These are phyloP conservation scores for Saccharomyces hybrid DNA, from an alignment of 1,139 yeast genomes.

Conservation along the genomic window DNA sequence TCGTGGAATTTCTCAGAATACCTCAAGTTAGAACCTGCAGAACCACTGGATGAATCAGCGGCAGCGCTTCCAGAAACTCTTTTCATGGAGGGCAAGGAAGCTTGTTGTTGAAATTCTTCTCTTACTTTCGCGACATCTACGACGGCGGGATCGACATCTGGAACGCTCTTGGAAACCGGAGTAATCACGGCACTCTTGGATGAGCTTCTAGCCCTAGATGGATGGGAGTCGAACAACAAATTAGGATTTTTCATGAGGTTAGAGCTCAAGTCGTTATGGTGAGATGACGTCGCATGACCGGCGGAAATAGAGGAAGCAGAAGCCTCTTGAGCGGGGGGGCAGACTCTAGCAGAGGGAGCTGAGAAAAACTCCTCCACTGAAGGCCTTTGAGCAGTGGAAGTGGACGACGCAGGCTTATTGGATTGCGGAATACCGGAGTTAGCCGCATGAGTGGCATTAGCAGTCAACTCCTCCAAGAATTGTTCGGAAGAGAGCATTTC, in stretches of 20 bases:
- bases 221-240: conserved; percentile 12
- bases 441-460: conserved; percentile 22
- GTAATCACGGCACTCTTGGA: conserved; percentile 15
- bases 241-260: conserved; percentile 5
- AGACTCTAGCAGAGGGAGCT: neutral
- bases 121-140: conserved; percentile 19
- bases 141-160: conserved; percentile 16
- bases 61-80: conserved; percentile 20
- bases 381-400: neutral
- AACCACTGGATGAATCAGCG: conserved; percentile 5
- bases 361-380: neutral
- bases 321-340: neutral
- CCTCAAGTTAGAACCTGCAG: conserved; percentile 2
- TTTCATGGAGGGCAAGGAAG: conserved; percentile 21
- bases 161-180: conserved; percentile 17
- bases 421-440: neutral
- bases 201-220: conserved; percentile 9
- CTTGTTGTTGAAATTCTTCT: conserved; percentile 15
- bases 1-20: conserved; percentile 3
- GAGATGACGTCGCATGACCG: neutral
- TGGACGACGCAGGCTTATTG: neutral
- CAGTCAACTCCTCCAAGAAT: conserved; percentile 30
- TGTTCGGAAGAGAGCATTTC: conserved; percentile 24
- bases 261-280: neutral
- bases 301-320: neutral